Conservation (phyloP, 345 rosid genomes). For the Gossypium stocksii region DNA sequence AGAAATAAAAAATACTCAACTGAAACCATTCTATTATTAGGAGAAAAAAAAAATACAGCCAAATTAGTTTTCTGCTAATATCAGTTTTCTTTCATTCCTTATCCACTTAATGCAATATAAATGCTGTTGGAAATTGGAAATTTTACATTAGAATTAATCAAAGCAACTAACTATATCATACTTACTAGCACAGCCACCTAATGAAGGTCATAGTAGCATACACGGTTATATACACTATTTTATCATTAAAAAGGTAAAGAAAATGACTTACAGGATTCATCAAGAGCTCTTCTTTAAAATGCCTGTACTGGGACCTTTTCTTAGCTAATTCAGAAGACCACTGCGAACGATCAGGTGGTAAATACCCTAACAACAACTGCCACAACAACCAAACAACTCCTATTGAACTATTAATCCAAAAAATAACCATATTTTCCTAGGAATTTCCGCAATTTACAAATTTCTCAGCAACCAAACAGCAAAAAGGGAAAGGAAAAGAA, state of each 20-base stretch:
- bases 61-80: background rate
- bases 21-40: background rate
- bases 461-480: background rate
- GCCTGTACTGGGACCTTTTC: constrained; percentile 86
- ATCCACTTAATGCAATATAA: background rate
- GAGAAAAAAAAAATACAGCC: background rate
- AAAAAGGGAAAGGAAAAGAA: background rate
- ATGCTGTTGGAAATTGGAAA: background rate
- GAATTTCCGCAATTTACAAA: background rate
- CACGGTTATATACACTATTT: background rate
- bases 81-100: background rate
- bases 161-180: background rate
- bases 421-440: background rate
- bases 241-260: background rate
- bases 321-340: constrained; percentile 83
- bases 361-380: constrained; percentile 82
- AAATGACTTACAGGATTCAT: constrained; percentile 70
- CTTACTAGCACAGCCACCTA: background rate
- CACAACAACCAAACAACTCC: constrained; percentile 15
- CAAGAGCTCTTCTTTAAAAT: constrained; percentile 82
- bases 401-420: background rate
- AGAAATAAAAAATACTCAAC: background rate
- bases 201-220: background rate
- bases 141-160: background rate
- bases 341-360: constrained; percentile 71